A percentile compares a stretch with the other conserved stretches of the same genome.
These are phyloP conservation scores for Cyberlindnera amylophila DNA, from an alignment of 805 yeast species.

Conservation along the genomic window DNA sequence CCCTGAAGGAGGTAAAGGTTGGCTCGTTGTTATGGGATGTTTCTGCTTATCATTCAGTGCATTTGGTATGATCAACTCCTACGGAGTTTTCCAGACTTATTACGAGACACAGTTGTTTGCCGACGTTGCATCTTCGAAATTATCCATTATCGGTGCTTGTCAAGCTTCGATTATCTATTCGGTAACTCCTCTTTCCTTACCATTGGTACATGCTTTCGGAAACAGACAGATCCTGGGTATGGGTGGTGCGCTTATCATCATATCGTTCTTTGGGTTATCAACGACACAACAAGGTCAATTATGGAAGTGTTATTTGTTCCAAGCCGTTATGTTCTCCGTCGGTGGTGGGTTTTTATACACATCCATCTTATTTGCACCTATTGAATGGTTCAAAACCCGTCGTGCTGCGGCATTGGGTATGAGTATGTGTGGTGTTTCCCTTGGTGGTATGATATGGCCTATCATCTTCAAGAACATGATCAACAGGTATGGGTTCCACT, in stretches of 20 bases:
- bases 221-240: conserved; percentile 10
- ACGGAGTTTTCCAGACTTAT: conserved; percentile 24
- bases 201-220: conserved; percentile 23
- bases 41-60: conserved; percentile 14
- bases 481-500: conserved; percentile 15
- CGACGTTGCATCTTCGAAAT: conserved; percentile 13
- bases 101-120: conserved; percentile 23
- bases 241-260: conserved; percentile 14
- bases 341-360: conserved; percentile 45
- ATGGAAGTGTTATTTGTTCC: conserved; percentile 28
- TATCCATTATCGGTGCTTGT: conserved; percentile 25
- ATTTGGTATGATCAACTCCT: conserved; percentile 25
- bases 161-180: conserved; percentile 23
- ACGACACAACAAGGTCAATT: conserved; percentile 14
- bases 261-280: conserved; percentile 22
- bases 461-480: conserved; percentile 23
- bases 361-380: conserved; percentile 55
- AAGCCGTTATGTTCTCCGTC: conserved; percentile 21
- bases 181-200: conserved; percentile 16
- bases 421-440: conserved; percentile 46
- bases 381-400: conserved; percentile 66
- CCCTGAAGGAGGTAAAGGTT: conserved; percentile 22
- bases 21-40: conserved; percentile 25
- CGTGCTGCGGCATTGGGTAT: conserved; percentile 53
- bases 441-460: conserved; percentile 44